These are phyloP conservation scores for Aspergillus taichungensis DNA, from an alignment of 495 filamentous ascomycete species.

Conservation along the genomic window DNA sequence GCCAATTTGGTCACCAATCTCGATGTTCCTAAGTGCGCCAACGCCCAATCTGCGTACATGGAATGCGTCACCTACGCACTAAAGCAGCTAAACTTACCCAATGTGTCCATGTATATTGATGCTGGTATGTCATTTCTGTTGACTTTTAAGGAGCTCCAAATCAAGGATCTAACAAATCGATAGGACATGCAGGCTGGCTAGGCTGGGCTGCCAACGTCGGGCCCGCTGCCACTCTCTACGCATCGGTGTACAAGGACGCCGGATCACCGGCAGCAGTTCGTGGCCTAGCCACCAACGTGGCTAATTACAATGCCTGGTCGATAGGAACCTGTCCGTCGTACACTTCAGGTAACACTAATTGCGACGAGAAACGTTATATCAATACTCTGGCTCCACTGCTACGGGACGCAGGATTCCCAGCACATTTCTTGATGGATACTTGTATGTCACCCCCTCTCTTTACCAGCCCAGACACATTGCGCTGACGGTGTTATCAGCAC, in stretches of 20 bases:
- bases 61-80: constrained; percentile 66
- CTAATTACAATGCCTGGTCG: constrained; percentile 65
- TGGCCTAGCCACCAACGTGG: constrained; percentile 70
- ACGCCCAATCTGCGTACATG: constrained; percentile 54
- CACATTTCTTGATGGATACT: constrained; percentile 65
- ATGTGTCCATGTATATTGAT: constrained; percentile 79
- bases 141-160: not conserved
- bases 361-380: constrained; percentile 68
- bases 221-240: constrained; percentile 62
- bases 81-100: constrained; percentile 59
- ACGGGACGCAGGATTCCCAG: constrained; percentile 51
- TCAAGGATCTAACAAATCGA: not conserved
- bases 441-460: constrained; percentile 16
- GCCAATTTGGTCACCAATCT: constrained; percentile 76
- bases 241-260: constrained; percentile 55
- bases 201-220: constrained; percentile 73
- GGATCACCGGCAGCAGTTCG: constrained; percentile 57
- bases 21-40: constrained; percentile 51
- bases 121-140: constrained; percentile 38
- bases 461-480: not conserved
- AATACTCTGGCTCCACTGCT: constrained; percentile 57
- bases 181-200: constrained; percentile 58
- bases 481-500: constrained; percentile 21
- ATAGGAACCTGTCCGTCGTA: constrained; percentile 35
- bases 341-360: constrained; percentile 35